Conservation (phyloP, 2,329 filamentous ascomycete species). For the Amylocarpus encephaloides region DNA sequence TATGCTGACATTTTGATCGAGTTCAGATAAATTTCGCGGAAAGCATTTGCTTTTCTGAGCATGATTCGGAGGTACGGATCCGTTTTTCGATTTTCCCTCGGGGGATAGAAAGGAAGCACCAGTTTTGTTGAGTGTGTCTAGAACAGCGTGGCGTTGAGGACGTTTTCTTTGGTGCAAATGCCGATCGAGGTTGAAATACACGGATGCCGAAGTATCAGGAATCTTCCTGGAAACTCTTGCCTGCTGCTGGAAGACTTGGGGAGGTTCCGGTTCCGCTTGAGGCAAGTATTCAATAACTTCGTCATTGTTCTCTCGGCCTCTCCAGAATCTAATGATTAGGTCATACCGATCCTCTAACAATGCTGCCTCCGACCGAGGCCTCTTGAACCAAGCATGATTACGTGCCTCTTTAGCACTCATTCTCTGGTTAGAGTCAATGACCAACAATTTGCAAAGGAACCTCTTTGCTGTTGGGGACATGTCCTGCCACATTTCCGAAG, state of each 20-base stretch:
- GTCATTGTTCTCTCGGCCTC: slow-evolving; percentile 15
- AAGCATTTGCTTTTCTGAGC: not conserved
- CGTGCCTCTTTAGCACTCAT: slow-evolving; percentile 32
- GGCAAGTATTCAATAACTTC: slow-evolving; percentile 17
- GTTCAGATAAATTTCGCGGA: not conserved
- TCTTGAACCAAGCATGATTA: slow-evolving; percentile 35
- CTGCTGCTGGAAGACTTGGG: not conserved
- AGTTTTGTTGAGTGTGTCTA: not conserved
- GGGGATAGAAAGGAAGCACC: not conserved
- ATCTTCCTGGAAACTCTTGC: not conserved
- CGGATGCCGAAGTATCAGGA: not conserved
- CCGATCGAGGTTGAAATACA: not conserved
- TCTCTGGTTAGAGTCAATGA: slow-evolving; percentile 28
- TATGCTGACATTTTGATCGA: not conserved
- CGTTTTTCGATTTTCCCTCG: no score
- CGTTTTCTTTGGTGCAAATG: not conserved
- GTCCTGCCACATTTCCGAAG: slow-evolving; percentile 12
- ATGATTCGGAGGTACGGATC: no score
- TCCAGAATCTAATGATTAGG: slow-evolving; percentile 25
- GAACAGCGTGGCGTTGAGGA: not conserved
- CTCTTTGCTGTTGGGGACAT: slow-evolving; percentile 17
- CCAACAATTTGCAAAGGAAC: slow-evolving; percentile 34
- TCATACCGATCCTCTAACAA: slow-evolving; percentile 22
- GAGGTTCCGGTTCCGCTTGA: not conserved
- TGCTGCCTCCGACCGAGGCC: slow-evolving; percentile 19